Base-by-base conservation (phyloP, 345 rosid species). In the Melaleuca alternifolia region DNA sequence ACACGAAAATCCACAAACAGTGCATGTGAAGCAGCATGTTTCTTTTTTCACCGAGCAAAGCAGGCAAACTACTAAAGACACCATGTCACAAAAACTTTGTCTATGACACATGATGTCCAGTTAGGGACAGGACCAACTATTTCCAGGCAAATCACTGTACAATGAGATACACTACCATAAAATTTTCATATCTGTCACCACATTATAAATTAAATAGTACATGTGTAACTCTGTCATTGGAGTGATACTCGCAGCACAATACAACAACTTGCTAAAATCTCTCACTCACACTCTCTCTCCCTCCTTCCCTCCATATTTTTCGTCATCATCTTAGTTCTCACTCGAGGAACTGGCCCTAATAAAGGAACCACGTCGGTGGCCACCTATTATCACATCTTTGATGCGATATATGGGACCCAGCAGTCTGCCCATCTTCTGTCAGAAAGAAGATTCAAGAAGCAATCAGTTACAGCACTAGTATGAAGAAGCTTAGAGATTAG, bases 381-480 rank as follows among this genome's bases (percentile, higher is more conserved):
- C 96, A 52, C 98, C 96, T 24, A 93, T 95, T 71, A 95, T 93
- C 83, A 92, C 96, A 81, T 95, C 96, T 91, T 94, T 96, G 51
- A 98, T 91, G 56, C 98, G 95, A 86, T 92, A 90, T 88, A 98
- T 91, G 44, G 99, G 95, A 56, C 95, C 95, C 86, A 94, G 82
- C 92, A 95, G 85, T 90, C 92, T 90, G 86, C 96, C 91, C 77
- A 91, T 91, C 89, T 90, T 95, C 98, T 95, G 96, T 75, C 75
- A 65, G 75, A 59, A 85, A 75, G 51, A 50, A 82, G 24, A 28
- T 26, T 48, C 33, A 56, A 11, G 14, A 21, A n/a, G 53, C 48
- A 33, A 71, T 53, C 12, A 82, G 83, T 37, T 51, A 50, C 44
- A 9, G 41, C n/a, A 83, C 26, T 48, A 18, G 56, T 23, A 30